Base-by-base conservation (phyloP, 164 flowering plant species). In the Tinospora cordifolia region DNA sequence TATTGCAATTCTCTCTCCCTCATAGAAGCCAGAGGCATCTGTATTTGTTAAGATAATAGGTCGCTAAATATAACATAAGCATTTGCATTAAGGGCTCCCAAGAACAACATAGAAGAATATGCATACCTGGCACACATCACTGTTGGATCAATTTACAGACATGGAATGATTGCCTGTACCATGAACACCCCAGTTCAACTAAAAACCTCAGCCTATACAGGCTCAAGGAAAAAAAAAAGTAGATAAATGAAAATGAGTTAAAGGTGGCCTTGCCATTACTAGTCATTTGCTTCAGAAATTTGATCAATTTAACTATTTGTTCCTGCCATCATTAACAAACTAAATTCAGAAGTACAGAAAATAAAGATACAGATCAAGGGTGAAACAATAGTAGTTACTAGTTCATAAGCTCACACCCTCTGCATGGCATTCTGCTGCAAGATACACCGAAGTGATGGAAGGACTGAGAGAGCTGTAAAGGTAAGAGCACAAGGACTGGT, bases 371-470 rank as follows among this genome's bases (percentile, higher is more conserved):
- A 25, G 73, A 65, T 36, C 69, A 59, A 54, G 19, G 68, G 49
- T 13, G 22, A 63, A 11, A 39, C 36, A 54, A 22, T 68, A 24
- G 34, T 27, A 36, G n/a, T n/a, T n/a, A n/a, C n/a, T n/a, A n/a
- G 17, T 6, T 27, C 47, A 68, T 19, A 21, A 7, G 24, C 34
- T 17, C 80, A 24, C 69, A 88, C 93, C 84, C 82, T 81, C 73
- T 85, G 88, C 81, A 81, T 78, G 46, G 79, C 60, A 60, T 85
- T 88, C 51, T 84, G 87, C 75, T 82, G 87, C 78, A 86, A 76
- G 67, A 86, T 78, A 69, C 64, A 77, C 36, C 89, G 98, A 83
- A 92, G 75, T 58, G 89, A 81, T 65, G 92, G 91, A 73, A 88
- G 84, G 76, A 92, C 65, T 62, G 87, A 67, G 65, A 82, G 75